Base-by-base conservation (phyloP, 192 early-diverging fungal species). In the Borealophlyctis nickersoniae region DNA sequence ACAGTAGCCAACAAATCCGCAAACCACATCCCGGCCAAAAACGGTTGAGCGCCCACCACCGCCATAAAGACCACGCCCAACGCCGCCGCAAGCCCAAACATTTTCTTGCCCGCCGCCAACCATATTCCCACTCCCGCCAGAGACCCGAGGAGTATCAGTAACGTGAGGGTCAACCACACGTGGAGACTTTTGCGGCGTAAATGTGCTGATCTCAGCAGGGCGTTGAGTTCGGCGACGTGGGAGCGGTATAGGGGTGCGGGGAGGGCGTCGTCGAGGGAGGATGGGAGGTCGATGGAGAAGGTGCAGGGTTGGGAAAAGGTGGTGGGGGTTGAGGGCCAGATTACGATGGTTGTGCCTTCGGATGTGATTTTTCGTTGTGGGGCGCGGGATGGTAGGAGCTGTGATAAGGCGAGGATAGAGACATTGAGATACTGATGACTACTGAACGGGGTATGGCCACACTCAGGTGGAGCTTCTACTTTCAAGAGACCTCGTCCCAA, bases 211-310 rank as follows among this genome's bases (percentile, higher is more conserved):
- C 27, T 27, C 36, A 69, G 30, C 13, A 69, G 60, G 22, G 53
- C 52, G 27, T 69, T 69, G 26, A 69, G 67, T 45, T 59, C 60
- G 1, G 67, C 58, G n/a, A 62, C 67, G 36, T 69, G 67, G 13
- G 67, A 65, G 60, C 67, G 67, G 60, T 69, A 62, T 31, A 56
- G 49, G 4, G 67, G 59, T 24, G 67, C 49, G 7, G 67, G 67
- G 28, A 69, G 16, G 28, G 31, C 30, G 53, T 69, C 52, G 50
- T 61, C 67, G 14, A 69, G 60, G 33, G 60, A 1, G 1, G 60
- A 23, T 2, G 67, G 67, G 9, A 69, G 60, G 19, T 61, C 59
- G 29, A 62, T 36, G 19, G 67, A 61, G 53, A 69, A 69, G 1
- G 54, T 28, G 4, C 58, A 58, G 7, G 67, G 52, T 2, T 24